phyloP scores from a whole-genome alignment of 371 early-diverging fungal species.

The Scutellospora calospora region DNA sequence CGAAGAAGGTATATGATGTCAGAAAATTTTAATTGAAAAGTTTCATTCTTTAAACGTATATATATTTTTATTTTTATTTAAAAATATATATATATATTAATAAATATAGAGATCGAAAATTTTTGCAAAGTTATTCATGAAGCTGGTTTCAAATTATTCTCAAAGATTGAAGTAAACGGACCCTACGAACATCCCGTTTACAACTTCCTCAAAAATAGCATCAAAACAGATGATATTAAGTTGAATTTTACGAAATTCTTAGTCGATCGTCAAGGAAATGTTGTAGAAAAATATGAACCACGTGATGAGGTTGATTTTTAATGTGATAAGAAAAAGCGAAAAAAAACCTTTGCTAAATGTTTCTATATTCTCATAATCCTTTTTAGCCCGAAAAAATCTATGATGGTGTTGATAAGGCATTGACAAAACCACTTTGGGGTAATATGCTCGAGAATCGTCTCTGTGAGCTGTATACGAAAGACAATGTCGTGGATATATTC shows the following conservation, averaged over 20 bases:
- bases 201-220: constrained; percentile 71
- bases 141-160: constrained; percentile 85
- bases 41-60: no score
- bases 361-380: not conserved
- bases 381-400: not conserved
- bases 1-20: no score
- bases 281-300: constrained; percentile 70
- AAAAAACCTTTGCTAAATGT: not conserved
- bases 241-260: constrained; percentile 89
- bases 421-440: no score
- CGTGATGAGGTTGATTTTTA: not conserved
- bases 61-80: no score
- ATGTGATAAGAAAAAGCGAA: not conserved
- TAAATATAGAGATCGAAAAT: constrained; percentile 67
- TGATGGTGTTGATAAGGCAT: no score
- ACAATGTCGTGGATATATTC: constrained; percentile 43
- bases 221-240: constrained; percentile 57
- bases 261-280: constrained; percentile 73
- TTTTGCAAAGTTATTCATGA: constrained; percentile 70
- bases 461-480: constrained; percentile 22
- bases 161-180: constrained; percentile 91
- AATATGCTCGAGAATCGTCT: constrained; percentile 40
- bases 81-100: no score
- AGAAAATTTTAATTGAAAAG: no score
- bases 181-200: constrained; percentile 76